Evolutionary conservation across 139 green algal genomes (phyloP), one percentile per base, ranked within the genome.

Genomic region (Tetraselmis chui): DNA sequence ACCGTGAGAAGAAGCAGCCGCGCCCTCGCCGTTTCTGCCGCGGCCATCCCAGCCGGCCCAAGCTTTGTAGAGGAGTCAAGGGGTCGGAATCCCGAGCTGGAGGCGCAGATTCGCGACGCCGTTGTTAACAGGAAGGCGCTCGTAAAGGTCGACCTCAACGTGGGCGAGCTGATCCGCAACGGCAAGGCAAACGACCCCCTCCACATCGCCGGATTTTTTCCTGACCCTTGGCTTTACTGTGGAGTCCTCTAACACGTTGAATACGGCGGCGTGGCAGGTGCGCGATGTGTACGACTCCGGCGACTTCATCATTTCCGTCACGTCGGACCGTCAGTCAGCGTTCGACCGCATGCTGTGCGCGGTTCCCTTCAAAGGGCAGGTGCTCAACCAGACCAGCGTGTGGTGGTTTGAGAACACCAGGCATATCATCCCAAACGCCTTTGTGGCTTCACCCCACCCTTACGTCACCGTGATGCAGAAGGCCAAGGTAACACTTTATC

Each of bases 401-500:
- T 99, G 97, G 97, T 99, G 97, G 97, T 98, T 99, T 85, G 31
- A 90, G 23, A 79, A 94, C 23, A 98, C 95, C 22, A 75, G n/a
- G 24, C 89, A 97, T 87, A 97, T 99, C 81, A 89, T 96, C 28
- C 86, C 85, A 30, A 98, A 98, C 78, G 96, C 95, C 18, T 83
- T 97, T 59, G 59, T 98, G 2, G 84, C 86, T 45, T 81, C 90
- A 2, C 97, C 97, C 22, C 90, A 99, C 84, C 94, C 97, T 76
- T 99, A 99, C 83, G 93, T 97, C 28, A 87, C 92, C 31, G 86
- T 99, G 81, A 98, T 98, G 94, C 84, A 87, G 30, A 97, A 97
- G 85, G 98, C 94, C 89, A 81, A 59, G 0, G 45, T 67, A 67
- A n/a, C n/a, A n/a, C n/a, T n/a, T n/a, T n/a, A n/a, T n/a, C n/a